Conservation (phyloP, 495 filamentous ascomycete genomes). For the Neurospora sp. region DNA sequence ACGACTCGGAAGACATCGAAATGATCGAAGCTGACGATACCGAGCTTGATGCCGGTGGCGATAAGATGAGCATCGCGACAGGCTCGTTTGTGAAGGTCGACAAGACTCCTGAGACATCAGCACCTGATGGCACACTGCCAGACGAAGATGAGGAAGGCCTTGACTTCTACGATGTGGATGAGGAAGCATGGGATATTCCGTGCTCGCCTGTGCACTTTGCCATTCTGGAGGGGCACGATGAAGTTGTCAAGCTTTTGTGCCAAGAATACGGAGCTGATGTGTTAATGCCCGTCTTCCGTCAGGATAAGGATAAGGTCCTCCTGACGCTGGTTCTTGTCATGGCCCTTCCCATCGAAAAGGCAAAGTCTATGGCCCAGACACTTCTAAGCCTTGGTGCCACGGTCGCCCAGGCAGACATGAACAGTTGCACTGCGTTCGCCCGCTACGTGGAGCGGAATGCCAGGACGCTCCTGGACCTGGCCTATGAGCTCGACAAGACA, state of each 20-base stretch:
- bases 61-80: constrained; percentile 37
- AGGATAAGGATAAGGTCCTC: constrained; percentile 41
- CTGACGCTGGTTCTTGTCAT: constrained; percentile 53
- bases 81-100: constrained; percentile 61
- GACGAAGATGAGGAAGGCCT: constrained; percentile 56
- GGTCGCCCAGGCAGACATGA: constrained; percentile 57
- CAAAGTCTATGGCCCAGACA: constrained; percentile 46
- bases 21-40: constrained; percentile 32
- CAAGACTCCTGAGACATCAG: constrained; percentile 23
- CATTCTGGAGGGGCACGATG: constrained; percentile 57
- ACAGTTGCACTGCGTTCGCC: constrained; percentile 50
- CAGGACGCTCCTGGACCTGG: constrained; percentile 44
- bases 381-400: constrained; percentile 64
- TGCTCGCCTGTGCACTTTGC: constrained; percentile 67
- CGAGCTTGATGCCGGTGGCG: constrained; percentile 25
- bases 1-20: constrained; percentile 26
- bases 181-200: constrained; percentile 63
- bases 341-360: constrained; percentile 48
- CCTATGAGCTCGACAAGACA: constrained; percentile 49
- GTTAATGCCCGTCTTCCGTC: constrained; percentile 49
- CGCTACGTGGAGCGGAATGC: constrained; percentile 37
- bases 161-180: constrained; percentile 69
- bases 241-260: constrained; percentile 58
- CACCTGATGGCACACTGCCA: constrained; percentile 20
- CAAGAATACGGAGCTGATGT: constrained; percentile 65